Evolutionary conservation across 1,284 basidiomycete genomes (phyloP), one percentile per base, ranked within the genome.

Genomic region (Gymnopus androsaceus): DNA sequence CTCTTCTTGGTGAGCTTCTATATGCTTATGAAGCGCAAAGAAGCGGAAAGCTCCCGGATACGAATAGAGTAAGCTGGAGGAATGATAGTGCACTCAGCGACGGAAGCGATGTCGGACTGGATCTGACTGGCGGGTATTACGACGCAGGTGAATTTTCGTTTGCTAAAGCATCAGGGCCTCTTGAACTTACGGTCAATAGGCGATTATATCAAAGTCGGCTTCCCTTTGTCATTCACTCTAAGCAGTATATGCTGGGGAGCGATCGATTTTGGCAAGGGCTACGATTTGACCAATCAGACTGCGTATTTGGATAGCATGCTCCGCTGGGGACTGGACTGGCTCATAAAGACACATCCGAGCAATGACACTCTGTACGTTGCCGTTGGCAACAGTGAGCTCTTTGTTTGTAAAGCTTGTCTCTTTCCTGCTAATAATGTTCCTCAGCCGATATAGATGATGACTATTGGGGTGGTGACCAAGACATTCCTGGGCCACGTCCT

Each of bases 21-120:
- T 96, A 85, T 68, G 96, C 95, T 70, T 97, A 95, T 67, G 94
- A 97, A 61, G 93, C 87, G 0, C 94, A 97, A 66, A 79, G 94
- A 38, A 91, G 90, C 57, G 94, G 94, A 12, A 78, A 77, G 45
- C 78, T 96, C 4, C 83, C 88, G 0, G 64, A 71, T 11, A 78
- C 76, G 4, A 92, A 92, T 61, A 81, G 94, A 23, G 92, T 96
- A 0, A 66, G 78, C 14, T 97, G 95, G 95, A 79, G 95, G 50
- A 96, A 97, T 64, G 82, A 87, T 59, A 92, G 88, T 66, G 82
- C 83, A 19, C 65, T 88, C 25, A 73, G 84, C 27, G 95, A 98
- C 70, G 95, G 94, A 9, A 71, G 77, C 54, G 88, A 93, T 62
- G 86, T 81, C 30, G 78, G 79, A 3, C 66, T 94, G 15, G 90